Base-by-base conservation (phyloP, 495 filamentous ascomycete genomes). In the Aspergillus hancockii region DNA sequence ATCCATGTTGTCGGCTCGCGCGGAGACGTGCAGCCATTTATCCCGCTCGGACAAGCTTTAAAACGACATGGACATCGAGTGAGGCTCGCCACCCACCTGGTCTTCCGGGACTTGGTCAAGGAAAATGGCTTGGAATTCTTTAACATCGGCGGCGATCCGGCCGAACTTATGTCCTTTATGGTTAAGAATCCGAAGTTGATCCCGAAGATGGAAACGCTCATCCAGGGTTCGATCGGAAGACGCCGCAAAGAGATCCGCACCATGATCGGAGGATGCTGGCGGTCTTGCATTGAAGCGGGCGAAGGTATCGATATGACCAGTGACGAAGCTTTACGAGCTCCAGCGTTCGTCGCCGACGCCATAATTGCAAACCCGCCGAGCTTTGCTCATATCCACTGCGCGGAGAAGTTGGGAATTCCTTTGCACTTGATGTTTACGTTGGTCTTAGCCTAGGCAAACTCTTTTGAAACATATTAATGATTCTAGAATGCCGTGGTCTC, bases 361-460 rank as follows among this genome's bases (percentile, higher is more conserved):
- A 93, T 94, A 62, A 93, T 94, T 54, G 90, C 90, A 5, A 94
- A 94, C 62, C 90, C 90, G 0, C 90, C 90, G 0, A 89, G 88
- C 64, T 89, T 93, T 65, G 90, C 89, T 1, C 90, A 93, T 68
- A 79, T 93, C 10, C 90, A 93, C 75, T 88, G 88, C 59, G 90
- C 90, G 5, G 88, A 94, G 66, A 85, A 86, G 61, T 70, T 94
- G 40, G 90, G 90, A 0, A 83, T 92, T 30, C 90, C 90, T 4
- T 74, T 94, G 4, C 90, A 92, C 71, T 70, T 94, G 40, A 91
- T 94, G 87, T 94, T 93, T 67, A 93, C 90, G 78, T 85, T 70
- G 63, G 82, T 81, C 0, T 52, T 10, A n/a, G 7, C 32, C 43
- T 22, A 0, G 21, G 12, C 16, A 10, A 3, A 16, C 7, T 21